Percentiles rank a stretch among this genome's conserved stretches.
Evolutionary conservation across 495 filamentous ascomycete genomes (phyloP).

Genomic region (Penicillium egyptiacum): DNA sequence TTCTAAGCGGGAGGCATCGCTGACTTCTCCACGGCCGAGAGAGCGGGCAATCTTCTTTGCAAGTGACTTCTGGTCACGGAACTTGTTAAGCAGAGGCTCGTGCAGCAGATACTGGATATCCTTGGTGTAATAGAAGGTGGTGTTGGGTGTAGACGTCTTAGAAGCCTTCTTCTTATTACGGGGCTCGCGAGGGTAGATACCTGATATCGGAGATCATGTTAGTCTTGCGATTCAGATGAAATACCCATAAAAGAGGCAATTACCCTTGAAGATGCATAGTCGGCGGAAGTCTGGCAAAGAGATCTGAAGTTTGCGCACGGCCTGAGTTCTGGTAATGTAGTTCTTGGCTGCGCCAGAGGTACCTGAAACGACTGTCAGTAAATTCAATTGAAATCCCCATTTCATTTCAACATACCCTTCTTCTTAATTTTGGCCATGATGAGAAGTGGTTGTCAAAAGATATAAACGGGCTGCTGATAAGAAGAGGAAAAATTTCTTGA

Average conservation of each 20-base stretch:
- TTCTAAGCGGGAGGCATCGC: conserved; percentile 80
- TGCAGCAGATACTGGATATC: conserved; percentile 98
- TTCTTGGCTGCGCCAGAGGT: conserved; percentile 93
- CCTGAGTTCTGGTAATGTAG: conserved; percentile 95
- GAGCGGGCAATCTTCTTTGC: conserved; percentile 95
- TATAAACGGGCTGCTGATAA: conserved; percentile 30
- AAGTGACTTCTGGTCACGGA: conserved; percentile 92
- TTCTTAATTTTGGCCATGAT: conserved; percentile 87
- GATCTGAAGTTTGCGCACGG: conserved; percentile 95
- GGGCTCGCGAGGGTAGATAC: conserved; percentile 96
- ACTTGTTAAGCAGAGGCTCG: conserved; percentile 92
- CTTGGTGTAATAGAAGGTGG: conserved; percentile 98
- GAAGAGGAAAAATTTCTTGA: conserved; percentile 41
- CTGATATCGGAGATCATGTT: conserved; percentile 33
- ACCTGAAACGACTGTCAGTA: conserved; percentile 49
- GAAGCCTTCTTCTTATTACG: conserved; percentile 94
- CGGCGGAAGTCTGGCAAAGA: conserved; percentile 95
- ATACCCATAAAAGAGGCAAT: background rate
- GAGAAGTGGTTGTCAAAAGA: conserved; percentile 15
- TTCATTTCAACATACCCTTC: conserved; percentile 60
- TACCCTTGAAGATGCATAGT: conserved; percentile 97
- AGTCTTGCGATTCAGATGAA: conserved; percentile 12
- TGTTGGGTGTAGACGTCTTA: conserved; percentile 82
- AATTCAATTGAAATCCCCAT: conserved; percentile 6
- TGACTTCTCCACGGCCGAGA: conserved; percentile 85